phyloP scores from a whole-genome alignment of 2,329 filamentous ascomycete species.

The Hortaea werneckii region DNA sequence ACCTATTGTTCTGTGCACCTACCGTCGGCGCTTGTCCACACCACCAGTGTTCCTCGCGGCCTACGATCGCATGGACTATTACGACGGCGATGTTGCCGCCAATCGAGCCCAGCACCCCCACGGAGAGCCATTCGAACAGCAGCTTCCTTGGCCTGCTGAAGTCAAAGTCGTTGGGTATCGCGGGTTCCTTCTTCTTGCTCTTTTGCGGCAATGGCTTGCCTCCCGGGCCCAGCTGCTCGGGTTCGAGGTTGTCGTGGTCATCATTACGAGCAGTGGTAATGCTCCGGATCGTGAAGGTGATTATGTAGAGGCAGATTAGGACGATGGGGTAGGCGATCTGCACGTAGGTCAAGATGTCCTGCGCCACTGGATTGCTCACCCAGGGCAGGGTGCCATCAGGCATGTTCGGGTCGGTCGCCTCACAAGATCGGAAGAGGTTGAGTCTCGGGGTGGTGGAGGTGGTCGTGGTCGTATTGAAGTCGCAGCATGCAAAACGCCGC shows the following conservation, averaged over 20 bases:
- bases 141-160: conserved; percentile 59
- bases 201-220: conserved; percentile 74
- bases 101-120: conserved; percentile 63
- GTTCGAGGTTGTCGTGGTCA: conserved; percentile 26
- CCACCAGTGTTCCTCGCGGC: conserved; percentile 64
- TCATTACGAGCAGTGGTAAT: conserved; percentile 44
- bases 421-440: neutral
- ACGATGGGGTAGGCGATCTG: conserved; percentile 53
- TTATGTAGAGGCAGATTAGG: conserved; percentile 53
- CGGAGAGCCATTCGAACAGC: conserved; percentile 65
- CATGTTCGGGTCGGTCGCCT: neutral
- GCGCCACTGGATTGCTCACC: conserved; percentile 31
- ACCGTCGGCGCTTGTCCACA: conserved; percentile 69
- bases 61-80: conserved; percentile 61
- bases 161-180: conserved; percentile 38
- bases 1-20: conserved; percentile 27
- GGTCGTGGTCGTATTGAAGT: neutral
- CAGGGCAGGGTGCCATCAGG: conserved; percentile 10
- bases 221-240: conserved; percentile 61
- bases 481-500: no score
- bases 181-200: conserved; percentile 35
- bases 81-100: conserved; percentile 64
- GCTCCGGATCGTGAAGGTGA: conserved; percentile 51
- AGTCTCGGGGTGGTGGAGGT: no score
- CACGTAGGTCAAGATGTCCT: conserved; percentile 35